Evolutionary conservation across 2,329 filamentous ascomycete species (phyloP).

Genomic region (Pseudogymnoascus sp.): DNA sequence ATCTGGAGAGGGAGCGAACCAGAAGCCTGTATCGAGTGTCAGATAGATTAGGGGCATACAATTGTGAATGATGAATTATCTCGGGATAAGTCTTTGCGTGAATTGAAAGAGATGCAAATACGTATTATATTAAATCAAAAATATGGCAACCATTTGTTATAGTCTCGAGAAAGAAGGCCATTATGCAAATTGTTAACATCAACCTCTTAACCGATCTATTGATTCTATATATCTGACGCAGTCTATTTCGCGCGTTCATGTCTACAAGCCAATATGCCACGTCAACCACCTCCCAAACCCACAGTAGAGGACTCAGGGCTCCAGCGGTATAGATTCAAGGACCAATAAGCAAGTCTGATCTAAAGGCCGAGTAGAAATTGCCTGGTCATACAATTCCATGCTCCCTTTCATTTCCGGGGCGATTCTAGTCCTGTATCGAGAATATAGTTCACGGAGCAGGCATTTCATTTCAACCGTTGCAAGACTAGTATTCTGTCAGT

Average conservation of each 20-base stretch:
- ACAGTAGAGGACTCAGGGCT: background rate
- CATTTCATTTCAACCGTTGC: conserved; percentile 64
- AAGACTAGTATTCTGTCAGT: conserved; percentile 35
- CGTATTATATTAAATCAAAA: background rate
- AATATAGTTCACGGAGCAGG: conserved; percentile 56
- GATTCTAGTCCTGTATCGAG: conserved; percentile 44
- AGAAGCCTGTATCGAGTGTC: conserved; percentile 16
- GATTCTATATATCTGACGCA: background rate
- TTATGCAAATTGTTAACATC: background rate
- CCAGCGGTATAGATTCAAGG: conserved; percentile 13
- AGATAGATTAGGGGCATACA: background rate
- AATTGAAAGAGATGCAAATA: background rate
- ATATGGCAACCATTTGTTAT: background rate
- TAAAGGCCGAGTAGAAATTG: conserved; percentile 58
- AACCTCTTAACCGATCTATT: background rate
- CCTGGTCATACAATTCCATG: conserved; percentile 61
- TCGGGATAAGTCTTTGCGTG: background rate
- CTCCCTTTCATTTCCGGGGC: conserved; percentile 48
- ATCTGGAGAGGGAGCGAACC: conserved; percentile 23
- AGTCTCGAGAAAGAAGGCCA: background rate
- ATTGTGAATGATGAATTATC: background rate
- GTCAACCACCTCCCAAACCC: background rate
- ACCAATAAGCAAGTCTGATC: conserved; percentile 52
- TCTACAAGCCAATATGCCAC: background rate
- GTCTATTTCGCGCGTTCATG: background rate